phyloP scores from a whole-genome alignment of 805 yeast species.

The Metschnikowia peoriensis region DNA sequence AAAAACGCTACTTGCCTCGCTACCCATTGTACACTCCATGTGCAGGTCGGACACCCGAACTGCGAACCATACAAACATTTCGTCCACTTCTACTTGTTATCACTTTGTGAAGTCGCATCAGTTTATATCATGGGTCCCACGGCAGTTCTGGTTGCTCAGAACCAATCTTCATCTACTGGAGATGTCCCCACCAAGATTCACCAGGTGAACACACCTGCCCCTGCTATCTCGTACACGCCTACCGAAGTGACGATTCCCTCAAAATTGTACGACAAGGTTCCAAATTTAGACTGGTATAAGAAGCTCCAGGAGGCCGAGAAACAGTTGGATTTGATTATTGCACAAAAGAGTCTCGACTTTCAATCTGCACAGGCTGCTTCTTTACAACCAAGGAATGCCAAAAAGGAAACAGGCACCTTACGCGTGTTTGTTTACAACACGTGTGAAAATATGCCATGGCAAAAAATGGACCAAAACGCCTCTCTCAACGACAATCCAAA shows the following conservation, averaged over 20 bases:
- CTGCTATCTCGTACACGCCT: slow-evolving; percentile 42
- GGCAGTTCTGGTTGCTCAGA: slow-evolving; percentile 20
- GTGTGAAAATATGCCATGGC: slow-evolving; percentile 87
- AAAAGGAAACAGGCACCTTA: slow-evolving; percentile 55
- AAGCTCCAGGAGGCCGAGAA: slow-evolving; percentile 78
- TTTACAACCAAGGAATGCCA: slow-evolving; percentile 35
- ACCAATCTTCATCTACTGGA: slow-evolving; percentile 16
- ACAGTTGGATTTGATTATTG: slow-evolving; percentile 72
- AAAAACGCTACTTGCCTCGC: no score
- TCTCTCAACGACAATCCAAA: slow-evolving; percentile 11
- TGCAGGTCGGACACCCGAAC: slow-evolving; percentile 5
- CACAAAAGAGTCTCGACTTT: slow-evolving; percentile 80
- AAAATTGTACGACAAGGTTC: slow-evolving; percentile 43
- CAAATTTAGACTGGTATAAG: slow-evolving; percentile 72
- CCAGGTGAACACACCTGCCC: slow-evolving; percentile 29
- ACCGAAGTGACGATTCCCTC: slow-evolving; percentile 41
- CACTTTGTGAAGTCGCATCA: background rate
- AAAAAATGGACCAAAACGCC: slow-evolving; percentile 29
- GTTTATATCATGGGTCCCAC: slow-evolving; percentile 17
- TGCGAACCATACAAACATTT: slow-evolving; percentile 14
- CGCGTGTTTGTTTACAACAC: slow-evolving; percentile 83
- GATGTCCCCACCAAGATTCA: slow-evolving; percentile 30
- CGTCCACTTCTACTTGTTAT: slow-evolving; percentile 3
- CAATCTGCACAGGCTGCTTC: slow-evolving; percentile 58
- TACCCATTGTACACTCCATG: background rate